These are phyloP conservation scores for Akanthomyces uredinophilus DNA, from an alignment of 2,329 filamentous ascomycete species.

Conservation along the genomic window DNA sequence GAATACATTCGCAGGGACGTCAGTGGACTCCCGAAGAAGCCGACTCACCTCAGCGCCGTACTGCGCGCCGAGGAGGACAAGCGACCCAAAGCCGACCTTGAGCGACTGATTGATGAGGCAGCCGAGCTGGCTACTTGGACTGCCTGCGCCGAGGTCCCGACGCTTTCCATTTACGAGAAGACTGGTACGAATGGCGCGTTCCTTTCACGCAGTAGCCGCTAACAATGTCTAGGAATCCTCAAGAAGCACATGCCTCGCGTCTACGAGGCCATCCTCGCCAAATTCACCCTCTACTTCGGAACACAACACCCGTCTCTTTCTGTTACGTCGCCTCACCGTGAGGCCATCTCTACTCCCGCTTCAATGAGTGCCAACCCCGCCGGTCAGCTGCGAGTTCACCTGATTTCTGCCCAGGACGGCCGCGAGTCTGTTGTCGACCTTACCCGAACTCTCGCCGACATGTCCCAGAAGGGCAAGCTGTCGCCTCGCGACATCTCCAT, in stretches of 20 bases:
- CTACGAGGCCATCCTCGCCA: conserved; percentile 71
- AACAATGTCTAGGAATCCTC: conserved; percentile 61
- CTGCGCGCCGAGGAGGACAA: conserved; percentile 68
- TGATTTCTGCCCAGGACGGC: conserved; percentile 84
- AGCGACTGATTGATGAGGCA: conserved; percentile 81
- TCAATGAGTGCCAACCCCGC: conserved; percentile 25
- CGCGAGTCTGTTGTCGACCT: conserved; percentile 92
- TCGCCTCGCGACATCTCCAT: conserved; percentile 73
- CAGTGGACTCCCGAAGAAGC: conserved; percentile 64
- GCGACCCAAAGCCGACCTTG: conserved; percentile 67
- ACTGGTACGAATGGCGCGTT: conserved; percentile 56
- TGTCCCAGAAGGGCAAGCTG: conserved; percentile 87
- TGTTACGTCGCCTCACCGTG: conserved; percentile 40
- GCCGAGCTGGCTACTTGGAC: conserved; percentile 93
- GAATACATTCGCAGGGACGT: conserved; percentile 89
- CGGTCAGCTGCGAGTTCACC: conserved; percentile 56
- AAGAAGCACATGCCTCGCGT: conserved; percentile 86
- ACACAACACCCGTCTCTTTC: conserved; percentile 66
- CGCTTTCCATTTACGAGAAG: conserved; percentile 86
- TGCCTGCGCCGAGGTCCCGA: conserved; percentile 79
- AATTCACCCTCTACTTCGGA: conserved; percentile 84
- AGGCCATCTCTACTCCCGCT: conserved; percentile 28
- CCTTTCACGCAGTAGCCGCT: conserved; percentile 6
- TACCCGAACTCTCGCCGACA: conserved; percentile 88
- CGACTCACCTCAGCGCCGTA: conserved; percentile 83